These are phyloP conservation scores for Penicillium nucicola DNA, from an alignment of 495 filamentous ascomycete genomes.

Conservation along the genomic window DNA sequence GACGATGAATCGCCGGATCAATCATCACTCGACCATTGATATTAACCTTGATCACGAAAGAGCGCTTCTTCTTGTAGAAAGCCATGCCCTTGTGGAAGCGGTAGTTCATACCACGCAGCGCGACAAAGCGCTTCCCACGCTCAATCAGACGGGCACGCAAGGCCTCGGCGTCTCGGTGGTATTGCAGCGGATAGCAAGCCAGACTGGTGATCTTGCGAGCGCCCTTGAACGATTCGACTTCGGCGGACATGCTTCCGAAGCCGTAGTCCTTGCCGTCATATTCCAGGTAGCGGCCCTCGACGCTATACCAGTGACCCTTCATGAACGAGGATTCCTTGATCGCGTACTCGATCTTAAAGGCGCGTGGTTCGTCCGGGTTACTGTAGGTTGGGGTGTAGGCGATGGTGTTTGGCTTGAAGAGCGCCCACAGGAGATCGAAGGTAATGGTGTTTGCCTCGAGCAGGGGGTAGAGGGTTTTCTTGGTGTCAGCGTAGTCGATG, in stretches of 20 bases:
- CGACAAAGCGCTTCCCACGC: conserved; percentile 82
- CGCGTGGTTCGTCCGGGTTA: conserved; percentile 73
- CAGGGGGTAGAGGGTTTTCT: conserved; percentile 80
- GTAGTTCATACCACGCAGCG: conserved; percentile 79
- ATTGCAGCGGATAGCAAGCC: conserved; percentile 74
- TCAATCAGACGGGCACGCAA: conserved; percentile 69
- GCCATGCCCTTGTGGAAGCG: conserved; percentile 77
- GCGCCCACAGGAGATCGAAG: conserved; percentile 85
- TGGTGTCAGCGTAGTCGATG: conserved; percentile 73
- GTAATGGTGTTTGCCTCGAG: conserved; percentile 83
- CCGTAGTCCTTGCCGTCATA: conserved; percentile 78
- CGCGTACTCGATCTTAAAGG: conserved; percentile 85
- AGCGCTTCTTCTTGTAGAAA: conserved; percentile 78
- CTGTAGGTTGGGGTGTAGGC: conserved; percentile 81
- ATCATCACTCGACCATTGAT: conserved; percentile 92
- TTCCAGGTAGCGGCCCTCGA: conserved; percentile 83
- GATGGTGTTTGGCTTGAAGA: conserved; percentile 88
- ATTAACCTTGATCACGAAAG: conserved; percentile 72
- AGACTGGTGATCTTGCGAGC: conserved; percentile 79
- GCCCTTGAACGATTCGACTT: conserved; percentile 78
- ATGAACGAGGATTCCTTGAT: conserved; percentile 69
- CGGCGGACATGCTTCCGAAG: conserved; percentile 65
- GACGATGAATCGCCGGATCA: conserved; percentile 79
- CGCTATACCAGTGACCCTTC: conserved; percentile 73
- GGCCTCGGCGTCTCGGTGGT: conserved; percentile 70